phyloP scores from a whole-genome alignment of 2,329 filamentous ascomycete genomes.

The Neospermospora avenae region DNA sequence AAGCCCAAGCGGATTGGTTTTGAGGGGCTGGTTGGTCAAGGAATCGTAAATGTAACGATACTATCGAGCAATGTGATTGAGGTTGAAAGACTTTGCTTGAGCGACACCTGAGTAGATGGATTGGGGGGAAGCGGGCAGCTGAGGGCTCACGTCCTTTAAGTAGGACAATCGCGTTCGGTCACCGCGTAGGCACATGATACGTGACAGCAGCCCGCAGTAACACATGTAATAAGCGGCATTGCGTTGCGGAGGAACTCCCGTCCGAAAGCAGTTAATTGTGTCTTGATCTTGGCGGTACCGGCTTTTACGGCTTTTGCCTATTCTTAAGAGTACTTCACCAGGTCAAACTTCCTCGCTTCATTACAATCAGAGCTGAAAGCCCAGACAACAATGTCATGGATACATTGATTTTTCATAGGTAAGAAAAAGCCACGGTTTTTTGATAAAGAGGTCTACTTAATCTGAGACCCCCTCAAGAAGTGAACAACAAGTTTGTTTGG shows the following conservation, averaged over 20 bases:
- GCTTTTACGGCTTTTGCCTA: too few species aligned
- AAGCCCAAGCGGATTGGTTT: not conserved
- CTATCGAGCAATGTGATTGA: not conserved
- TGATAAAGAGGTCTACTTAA: too few species aligned
- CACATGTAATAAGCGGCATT: not conserved
- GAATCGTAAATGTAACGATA: not conserved
- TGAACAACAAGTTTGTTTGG: too few species aligned
- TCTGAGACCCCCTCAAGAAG: too few species aligned
- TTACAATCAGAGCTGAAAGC: too few species aligned
- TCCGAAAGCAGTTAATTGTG: not conserved
- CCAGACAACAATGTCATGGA: too few species aligned
- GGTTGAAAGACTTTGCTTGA: not conserved
- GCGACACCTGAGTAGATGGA: not conserved
- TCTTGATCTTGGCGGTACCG: not conserved
- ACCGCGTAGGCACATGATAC: not conserved
- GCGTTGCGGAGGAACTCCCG: not conserved
- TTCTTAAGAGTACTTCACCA: too few species aligned
- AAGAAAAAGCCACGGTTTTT: too few species aligned
- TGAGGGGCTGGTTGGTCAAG: not conserved
- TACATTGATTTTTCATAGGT: too few species aligned
- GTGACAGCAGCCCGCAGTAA: not conserved
- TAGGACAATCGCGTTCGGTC: not conserved
- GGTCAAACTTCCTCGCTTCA: too few species aligned
- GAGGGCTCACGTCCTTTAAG: not conserved
- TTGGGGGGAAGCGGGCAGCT: too few species aligned